phyloP scores from a whole-genome alignment of 768 basidiomycete genomes.

The Collybia mongolica region DNA sequence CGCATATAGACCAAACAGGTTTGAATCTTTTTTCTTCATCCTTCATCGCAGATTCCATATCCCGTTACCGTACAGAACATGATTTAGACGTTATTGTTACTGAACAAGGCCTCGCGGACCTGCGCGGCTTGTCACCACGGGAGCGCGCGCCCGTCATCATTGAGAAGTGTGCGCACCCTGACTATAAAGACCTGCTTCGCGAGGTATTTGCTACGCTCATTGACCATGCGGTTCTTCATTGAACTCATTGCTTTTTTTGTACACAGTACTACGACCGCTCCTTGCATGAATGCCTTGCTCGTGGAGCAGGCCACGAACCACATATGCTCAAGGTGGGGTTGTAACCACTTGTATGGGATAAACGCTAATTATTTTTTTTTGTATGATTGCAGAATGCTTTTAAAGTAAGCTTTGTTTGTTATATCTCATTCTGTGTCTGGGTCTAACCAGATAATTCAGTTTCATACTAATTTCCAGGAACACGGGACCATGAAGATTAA shows the following conservation, averaged over 20 bases:
- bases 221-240: neutral
- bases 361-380: too few species aligned
- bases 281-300: conserved; percentile 39
- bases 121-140: conserved; percentile 44
- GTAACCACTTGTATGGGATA: neutral
- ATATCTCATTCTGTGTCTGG: too few species aligned
- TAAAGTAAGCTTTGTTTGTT: too few species aligned
- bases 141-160: conserved; percentile 47
- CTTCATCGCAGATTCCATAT: neutral
- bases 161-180: conserved; percentile 46
- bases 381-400: too few species aligned
- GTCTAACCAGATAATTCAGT: neutral
- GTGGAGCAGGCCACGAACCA: conserved; percentile 45
- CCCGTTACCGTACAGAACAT: conserved; percentile 30
- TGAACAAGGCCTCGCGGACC: conserved; percentile 48
- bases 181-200: conserved; percentile 38
- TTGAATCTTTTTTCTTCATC: conserved; percentile 5
- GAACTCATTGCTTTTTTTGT: too few species aligned
- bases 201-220: conserved; percentile 24
- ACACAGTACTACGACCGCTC: conserved; percentile 41
- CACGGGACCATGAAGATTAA: conserved; percentile 32
- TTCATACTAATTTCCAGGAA: conserved; percentile 25
- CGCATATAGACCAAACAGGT: conserved; percentile 50
- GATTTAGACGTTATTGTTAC: conserved; percentile 48
- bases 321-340: conserved; percentile 43